Percentiles rank a stretch among this genome's conserved stretches.
phyloP scores from a whole-genome alignment of 2,329 filamentous ascomycete genomes.

The Paramyrothecium roridum region DNA sequence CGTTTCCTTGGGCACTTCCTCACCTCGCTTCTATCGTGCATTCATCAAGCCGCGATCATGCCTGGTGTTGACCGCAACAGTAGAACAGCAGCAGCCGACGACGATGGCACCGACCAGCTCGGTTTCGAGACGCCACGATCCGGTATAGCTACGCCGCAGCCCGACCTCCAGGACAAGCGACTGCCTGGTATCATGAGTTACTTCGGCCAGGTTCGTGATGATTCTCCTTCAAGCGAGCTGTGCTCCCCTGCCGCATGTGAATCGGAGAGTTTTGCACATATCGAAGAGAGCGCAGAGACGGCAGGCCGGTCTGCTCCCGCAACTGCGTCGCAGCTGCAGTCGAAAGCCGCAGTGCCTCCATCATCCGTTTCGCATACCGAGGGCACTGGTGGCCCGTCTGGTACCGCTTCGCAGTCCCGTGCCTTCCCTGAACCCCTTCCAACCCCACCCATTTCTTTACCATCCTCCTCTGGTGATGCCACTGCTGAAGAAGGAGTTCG shows the following conservation, averaged over 20 bases:
- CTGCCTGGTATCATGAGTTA: conserved; percentile 95
- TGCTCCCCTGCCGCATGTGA: conserved; percentile 33
- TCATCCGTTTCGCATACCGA: neutral
- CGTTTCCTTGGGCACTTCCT: neutral
- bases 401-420: neutral
- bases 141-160: conserved; percentile 87
- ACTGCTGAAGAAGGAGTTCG: conserved; percentile 21
- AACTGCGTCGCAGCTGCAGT: conserved; percentile 26
- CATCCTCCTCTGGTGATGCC: conserved; percentile 33
- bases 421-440: conserved; percentile 41
- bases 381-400: neutral
- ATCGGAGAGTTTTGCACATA: conserved; percentile 28
- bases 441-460: conserved; percentile 54
- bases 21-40: neutral
- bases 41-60: conserved; percentile 21
- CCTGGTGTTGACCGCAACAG: conserved; percentile 49
- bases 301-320: conserved; percentile 15
- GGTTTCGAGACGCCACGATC: conserved; percentile 86
- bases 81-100: conserved; percentile 58
- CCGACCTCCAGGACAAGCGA: conserved; percentile 91
- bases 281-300: conserved; percentile 15
- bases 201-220: conserved; percentile 98
- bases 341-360: conserved; percentile 14
- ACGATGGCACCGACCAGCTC: conserved; percentile 73
- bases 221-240: conserved; percentile 55